Evolutionary conservation across 208 protist genomes (phyloP).

Genomic region (Trichomonas tenax): DNA sequence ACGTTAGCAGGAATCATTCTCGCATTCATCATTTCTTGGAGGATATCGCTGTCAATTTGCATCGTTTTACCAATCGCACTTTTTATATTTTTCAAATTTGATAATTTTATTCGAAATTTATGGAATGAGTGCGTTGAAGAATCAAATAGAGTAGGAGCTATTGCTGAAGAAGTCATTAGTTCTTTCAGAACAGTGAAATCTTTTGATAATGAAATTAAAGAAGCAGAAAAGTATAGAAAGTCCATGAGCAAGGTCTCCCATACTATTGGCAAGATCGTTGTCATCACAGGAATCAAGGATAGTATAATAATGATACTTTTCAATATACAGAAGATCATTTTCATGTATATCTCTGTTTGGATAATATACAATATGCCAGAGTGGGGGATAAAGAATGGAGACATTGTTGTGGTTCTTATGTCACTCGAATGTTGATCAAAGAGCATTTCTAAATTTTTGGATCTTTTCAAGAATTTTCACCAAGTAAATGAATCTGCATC

Average conservation of each 20-base stretch:
- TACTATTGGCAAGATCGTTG: too few relatives aligned
- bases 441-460: too few relatives aligned
- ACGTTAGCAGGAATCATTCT: not conserved
- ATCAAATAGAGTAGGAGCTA: not conserved
- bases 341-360: too few relatives aligned
- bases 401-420: too few relatives aligned
- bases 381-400: too few relatives aligned
- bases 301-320: too few relatives aligned
- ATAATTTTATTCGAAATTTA: not conserved
- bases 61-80: not conserved
- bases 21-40: not conserved
- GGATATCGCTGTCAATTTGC: not conserved
- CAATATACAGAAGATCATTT: too few relatives aligned
- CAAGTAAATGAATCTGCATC: not conserved
- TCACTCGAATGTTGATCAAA: too few relatives aligned
- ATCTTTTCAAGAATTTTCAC: not conserved
- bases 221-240: not conserved
- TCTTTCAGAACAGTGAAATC: not conserved
- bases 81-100: not conserved
- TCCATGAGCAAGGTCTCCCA: too few relatives aligned
- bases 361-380: too few relatives aligned
- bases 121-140: not conserved
- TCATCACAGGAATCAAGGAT: too few relatives aligned
- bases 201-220: slow-evolving; percentile 7
- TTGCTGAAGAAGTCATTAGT: not conserved